Evolutionary conservation across 2,329 filamentous ascomycete species (phyloP).

Genomic region (Ceratocystis cubensis): DNA sequence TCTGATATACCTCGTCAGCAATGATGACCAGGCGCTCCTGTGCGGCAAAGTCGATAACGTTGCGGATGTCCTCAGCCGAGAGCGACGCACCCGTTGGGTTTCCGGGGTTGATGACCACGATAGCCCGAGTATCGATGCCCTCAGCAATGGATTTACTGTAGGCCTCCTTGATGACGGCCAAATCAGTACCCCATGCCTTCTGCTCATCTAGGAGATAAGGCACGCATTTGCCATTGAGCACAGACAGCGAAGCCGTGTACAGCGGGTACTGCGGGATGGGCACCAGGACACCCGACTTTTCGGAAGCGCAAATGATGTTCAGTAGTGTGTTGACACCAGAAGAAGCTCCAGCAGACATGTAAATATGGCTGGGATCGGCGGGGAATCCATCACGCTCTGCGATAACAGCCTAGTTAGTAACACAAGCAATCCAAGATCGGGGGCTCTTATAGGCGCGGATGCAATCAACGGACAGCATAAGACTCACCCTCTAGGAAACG

Average conservation of each 20-base stretch:
- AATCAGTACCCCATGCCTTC: slow-evolving; percentile 75
- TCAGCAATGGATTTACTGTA: slow-evolving; percentile 62
- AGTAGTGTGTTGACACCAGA: slow-evolving; percentile 90
- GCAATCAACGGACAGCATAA: too few relatives aligned
- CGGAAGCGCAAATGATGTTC: slow-evolving; percentile 69
- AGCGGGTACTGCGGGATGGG: slow-evolving; percentile 97
- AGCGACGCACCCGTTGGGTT: slow-evolving; percentile 92
- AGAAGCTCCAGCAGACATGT: slow-evolving; percentile 82
- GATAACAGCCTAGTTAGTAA: neutral
- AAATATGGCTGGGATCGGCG: slow-evolving; percentile 68
- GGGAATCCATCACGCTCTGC: slow-evolving; percentile 76
- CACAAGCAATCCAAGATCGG: too few relatives aligned
- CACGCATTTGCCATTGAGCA: slow-evolving; percentile 76
- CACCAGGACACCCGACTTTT: slow-evolving; percentile 71
- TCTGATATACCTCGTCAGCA: slow-evolving; percentile 98
- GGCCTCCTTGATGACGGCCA: slow-evolving; percentile 61
- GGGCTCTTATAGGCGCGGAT: too few relatives aligned
- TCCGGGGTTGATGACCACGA: slow-evolving; percentile 96
- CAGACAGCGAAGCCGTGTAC: slow-evolving; percentile 81
- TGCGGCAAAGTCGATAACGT: slow-evolving; percentile 75
- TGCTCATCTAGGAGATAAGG: slow-evolving; percentile 89
- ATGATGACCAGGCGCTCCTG: slow-evolving; percentile 78
- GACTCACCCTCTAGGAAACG: slow-evolving; percentile 75
- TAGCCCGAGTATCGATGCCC: slow-evolving; percentile 77
- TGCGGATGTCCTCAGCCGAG: slow-evolving; percentile 62